Percentiles rank a stretch among this genome's conserved stretches.
Conservation (phyloP, 1,284 basidiomycete species). For the Pseudozyma hubeiensis region DNA sequence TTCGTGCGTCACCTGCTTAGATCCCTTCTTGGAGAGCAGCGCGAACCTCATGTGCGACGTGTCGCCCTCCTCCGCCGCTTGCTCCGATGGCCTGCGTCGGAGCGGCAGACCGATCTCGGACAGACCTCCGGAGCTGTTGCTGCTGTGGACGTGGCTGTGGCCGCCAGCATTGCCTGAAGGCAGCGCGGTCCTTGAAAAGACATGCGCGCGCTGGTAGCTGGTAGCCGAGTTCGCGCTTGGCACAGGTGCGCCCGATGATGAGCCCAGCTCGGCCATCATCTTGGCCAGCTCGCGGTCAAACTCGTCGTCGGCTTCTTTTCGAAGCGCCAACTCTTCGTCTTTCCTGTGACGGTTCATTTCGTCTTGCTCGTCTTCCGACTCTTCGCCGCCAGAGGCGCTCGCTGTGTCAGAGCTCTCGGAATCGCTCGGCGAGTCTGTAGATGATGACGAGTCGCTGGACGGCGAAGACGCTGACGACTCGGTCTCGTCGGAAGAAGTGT, state of each 20-base stretch:
- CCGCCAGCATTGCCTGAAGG: conserved; percentile 12
- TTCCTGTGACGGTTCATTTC: conserved; percentile 55
- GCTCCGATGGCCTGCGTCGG: conserved; percentile 70
- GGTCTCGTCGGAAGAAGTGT: conserved; percentile 12
- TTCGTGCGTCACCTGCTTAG: conserved; percentile 78
- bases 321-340: conserved; percentile 69
- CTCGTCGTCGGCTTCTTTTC: conserved; percentile 87
- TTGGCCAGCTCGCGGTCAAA: conserved; percentile 96
- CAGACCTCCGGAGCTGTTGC: conserved; percentile 70
- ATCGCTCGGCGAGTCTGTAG: conserved; percentile 10
- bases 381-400: conserved; percentile 19
- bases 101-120: conserved; percentile 72
- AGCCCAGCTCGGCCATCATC: conserved; percentile 78
- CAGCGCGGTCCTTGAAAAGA: conserved; percentile 25
- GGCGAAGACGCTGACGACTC: conserved; percentile 23
- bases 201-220: conserved; percentile 14
- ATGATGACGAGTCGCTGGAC: conserved; percentile 8
- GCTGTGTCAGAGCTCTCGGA: conserved; percentile 6
- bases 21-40: conserved; percentile 90
- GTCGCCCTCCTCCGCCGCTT: conserved; percentile 70
- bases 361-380: conserved; percentile 30
- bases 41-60: conserved; percentile 85
- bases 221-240: not conserved
- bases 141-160: conserved; percentile 67
- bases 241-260: conserved; percentile 5